Conservation (phyloP, 371 early-diverging fungal genomes). For the Capniomyces stellatus region DNA sequence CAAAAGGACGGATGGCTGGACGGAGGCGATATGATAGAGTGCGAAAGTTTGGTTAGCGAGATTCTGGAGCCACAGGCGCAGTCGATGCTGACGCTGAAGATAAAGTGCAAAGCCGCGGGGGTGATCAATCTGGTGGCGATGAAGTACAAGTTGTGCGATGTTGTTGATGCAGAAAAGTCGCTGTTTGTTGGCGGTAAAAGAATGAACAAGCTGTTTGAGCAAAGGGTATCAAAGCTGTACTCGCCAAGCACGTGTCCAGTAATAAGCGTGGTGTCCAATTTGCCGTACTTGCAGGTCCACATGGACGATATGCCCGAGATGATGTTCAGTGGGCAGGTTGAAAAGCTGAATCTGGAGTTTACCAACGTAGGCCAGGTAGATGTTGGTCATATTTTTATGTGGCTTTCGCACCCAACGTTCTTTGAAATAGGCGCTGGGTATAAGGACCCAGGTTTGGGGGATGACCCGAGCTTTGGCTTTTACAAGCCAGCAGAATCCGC, state of each 20-base stretch:
- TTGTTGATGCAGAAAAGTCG: constrained; percentile 44
- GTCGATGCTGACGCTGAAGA: constrained; percentile 42
- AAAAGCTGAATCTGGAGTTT: constrained; percentile 45
- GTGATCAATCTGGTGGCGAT: constrained; percentile 51
- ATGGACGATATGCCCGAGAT: constrained; percentile 56
- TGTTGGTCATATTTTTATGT: constrained; percentile 43
- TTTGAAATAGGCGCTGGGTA: constrained; percentile 53
- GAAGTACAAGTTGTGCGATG: constrained; percentile 53
- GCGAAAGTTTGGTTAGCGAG: constrained; percentile 6
- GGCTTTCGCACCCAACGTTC: constrained; percentile 73
- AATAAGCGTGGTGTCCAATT: constrained; percentile 54
- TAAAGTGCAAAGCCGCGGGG: constrained; percentile 59
- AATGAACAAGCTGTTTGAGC: constrained; percentile 51
- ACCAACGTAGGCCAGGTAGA: constrained; percentile 48
- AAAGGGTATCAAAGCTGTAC: constrained; percentile 33
- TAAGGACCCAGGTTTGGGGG: too few relatives aligned
- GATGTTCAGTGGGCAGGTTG: constrained; percentile 70
- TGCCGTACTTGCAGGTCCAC: constrained; percentile 64
- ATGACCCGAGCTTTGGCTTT: too few relatives aligned
- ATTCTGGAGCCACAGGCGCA: constrained; percentile 15
- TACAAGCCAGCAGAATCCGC: too few relatives aligned
- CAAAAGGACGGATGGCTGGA: background rate
- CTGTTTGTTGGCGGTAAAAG: constrained; percentile 54
- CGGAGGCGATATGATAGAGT: constrained; percentile 5
- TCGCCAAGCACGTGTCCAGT: constrained; percentile 49